Percentiles rank a stretch among this genome's conserved stretches.
phyloP scores from a whole-genome alignment of 1,284 basidiomycete species.

The Coriolopsis trogii region DNA sequence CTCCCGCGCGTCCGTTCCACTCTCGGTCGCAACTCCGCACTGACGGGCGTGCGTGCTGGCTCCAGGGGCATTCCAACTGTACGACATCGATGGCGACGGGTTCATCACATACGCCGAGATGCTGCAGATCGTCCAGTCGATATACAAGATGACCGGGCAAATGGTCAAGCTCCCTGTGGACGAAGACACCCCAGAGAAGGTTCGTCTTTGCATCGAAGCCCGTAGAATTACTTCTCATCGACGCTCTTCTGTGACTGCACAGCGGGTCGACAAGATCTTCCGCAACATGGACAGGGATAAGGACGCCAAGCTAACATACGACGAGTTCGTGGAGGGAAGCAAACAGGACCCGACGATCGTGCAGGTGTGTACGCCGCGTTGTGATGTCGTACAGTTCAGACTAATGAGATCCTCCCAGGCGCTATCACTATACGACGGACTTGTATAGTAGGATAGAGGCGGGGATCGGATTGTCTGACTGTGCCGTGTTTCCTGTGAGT shows the following conservation, averaged over 20 bases:
- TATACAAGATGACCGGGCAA: slow-evolving; percentile 99
- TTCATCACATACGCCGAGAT: slow-evolving; percentile 98
- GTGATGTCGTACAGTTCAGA: not conserved
- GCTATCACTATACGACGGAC: slow-evolving; percentile 76
- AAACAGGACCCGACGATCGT: slow-evolving; percentile 99
- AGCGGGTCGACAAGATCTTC: slow-evolving; percentile 98
- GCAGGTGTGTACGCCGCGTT: slow-evolving; percentile 60
- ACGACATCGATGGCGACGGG: slow-evolving; percentile 98
- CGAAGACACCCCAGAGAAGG: slow-evolving; percentile 99
- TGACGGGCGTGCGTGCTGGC: slow-evolving; percentile 16
- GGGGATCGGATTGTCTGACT: not conserved
- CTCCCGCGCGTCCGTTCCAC: not conserved
- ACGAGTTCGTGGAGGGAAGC: slow-evolving; percentile 96
- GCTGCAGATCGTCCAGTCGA: slow-evolving; percentile 93
- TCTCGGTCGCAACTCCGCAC: not conserved
- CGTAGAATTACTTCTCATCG: not conserved
- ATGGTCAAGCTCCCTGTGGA: slow-evolving; percentile 98
- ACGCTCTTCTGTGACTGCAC: not conserved
- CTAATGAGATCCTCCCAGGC: slow-evolving; percentile 47
- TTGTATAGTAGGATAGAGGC: slow-evolving; percentile 50
- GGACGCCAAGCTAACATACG: slow-evolving; percentile 87
- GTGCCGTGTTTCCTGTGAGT: slow-evolving; percentile 19
- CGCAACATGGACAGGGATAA: slow-evolving; percentile 92
- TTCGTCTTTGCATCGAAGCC: slow-evolving; percentile 33
- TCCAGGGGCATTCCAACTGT: slow-evolving; percentile 98